These are phyloP conservation scores for Microglena sp. DNA, from an alignment of 139 green algal genomes.

Conservation along the genomic window DNA sequence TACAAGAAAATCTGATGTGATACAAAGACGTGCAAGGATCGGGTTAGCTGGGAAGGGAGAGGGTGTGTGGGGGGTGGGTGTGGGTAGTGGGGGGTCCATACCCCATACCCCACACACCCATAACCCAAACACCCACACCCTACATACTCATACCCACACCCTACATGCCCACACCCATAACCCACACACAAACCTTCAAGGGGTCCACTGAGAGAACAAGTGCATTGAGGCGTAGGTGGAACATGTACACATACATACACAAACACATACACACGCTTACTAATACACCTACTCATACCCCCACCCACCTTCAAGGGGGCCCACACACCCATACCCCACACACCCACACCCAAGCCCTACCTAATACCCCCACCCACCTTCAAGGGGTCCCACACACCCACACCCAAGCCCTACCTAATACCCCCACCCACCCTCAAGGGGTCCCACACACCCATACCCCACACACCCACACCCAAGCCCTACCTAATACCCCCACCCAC, in stretches of 20 bases:
- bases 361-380: constrained; percentile 20
- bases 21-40: no score
- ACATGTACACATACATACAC: neutral
- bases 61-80: constrained; percentile 1
- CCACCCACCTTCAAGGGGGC: no score
- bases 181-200: neutral
- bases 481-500: constrained; percentile 16
- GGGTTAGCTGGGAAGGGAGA: no score
- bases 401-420: no score
- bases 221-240: neutral
- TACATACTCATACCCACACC: neutral
- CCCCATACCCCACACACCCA: no score
- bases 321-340: no score
- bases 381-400: constrained; percentile 56
- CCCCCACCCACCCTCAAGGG: constrained; percentile 38
- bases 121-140: neutral
- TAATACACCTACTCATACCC: no score
- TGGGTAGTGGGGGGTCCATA: neutral
- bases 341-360: no score
- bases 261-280: neutral
- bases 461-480: no score
- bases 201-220: neutral
- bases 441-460: no score
- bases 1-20: constrained; percentile 49
- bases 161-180: neutral